These are phyloP conservation scores for Nitzschia palea DNA, from an alignment of 108 stramenopile genomes.

Conservation along the genomic window DNA sequence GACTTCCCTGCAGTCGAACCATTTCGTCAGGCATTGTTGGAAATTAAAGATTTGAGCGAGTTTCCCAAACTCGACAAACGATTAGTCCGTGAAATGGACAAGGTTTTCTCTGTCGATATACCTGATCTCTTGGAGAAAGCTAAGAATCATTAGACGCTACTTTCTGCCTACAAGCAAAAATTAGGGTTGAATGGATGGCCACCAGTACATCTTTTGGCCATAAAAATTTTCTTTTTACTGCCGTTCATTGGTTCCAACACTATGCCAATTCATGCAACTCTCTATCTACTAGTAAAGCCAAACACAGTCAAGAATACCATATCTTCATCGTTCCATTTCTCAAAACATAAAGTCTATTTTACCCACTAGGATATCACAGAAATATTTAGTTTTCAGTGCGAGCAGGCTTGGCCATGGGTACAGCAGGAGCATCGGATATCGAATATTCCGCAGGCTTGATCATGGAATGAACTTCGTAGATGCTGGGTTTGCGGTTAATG, in stretches of 20 bases:
- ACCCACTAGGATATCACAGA: not conserved
- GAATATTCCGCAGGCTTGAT: constrained; percentile 75
- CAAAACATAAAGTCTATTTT: not conserved
- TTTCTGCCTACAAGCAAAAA: no score
- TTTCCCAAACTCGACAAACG: constrained; percentile 95
- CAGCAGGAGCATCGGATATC: constrained; percentile 57
- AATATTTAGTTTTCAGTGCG: constrained; percentile 15
- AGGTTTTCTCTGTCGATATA: constrained; percentile 85
- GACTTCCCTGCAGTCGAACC: constrained; percentile 82
- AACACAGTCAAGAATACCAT: no score
- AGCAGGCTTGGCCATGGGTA: constrained; percentile 25
- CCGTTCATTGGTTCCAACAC: no score
- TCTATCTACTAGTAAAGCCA: no score
- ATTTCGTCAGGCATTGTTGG: constrained; percentile 77
- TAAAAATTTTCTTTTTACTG: no score
- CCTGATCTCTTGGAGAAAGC: constrained; percentile 84
- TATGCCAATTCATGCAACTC: no score
- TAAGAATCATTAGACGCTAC: constrained; percentile 45
- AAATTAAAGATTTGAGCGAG: constrained; percentile 92
- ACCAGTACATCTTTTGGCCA: no score
- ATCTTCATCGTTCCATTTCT: no score
- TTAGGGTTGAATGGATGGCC: no score
- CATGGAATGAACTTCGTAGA: constrained; percentile 55
- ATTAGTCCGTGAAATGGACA: constrained; percentile 86
- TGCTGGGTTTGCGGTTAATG: constrained; percentile 71